phyloP scores from a whole-genome alignment of 345 rosid species.

The Melastoma malabathricum region DNA sequence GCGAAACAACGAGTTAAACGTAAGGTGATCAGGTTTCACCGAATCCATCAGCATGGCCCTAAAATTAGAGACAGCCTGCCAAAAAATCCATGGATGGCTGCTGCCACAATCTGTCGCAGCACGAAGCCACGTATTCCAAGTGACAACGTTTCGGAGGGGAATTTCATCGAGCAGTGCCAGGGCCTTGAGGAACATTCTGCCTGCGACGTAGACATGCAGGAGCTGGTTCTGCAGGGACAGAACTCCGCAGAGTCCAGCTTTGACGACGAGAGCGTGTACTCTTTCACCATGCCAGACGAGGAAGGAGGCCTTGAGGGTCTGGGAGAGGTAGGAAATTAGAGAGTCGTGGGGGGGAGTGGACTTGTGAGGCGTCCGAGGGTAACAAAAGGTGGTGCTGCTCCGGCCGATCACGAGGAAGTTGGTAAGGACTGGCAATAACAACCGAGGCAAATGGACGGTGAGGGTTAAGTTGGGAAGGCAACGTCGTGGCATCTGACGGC shows the following conservation, averaged over 20 bases:
- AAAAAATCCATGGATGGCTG: slow-evolving; percentile 1
- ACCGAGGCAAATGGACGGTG: slow-evolving; percentile 21
- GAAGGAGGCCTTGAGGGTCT: slow-evolving; percentile 26
- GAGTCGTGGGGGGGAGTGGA: slow-evolving; percentile 3
- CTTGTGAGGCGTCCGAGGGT: neutral
- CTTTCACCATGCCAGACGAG: slow-evolving; percentile 22
- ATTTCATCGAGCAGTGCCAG: slow-evolving; percentile 57
- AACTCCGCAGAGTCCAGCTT: slow-evolving; percentile 22
- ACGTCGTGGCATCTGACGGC: slow-evolving; percentile 9
- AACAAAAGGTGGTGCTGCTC: slow-evolving; percentile 1
- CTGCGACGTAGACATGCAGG: slow-evolving; percentile 31
- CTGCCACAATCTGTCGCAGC: slow-evolving; percentile 15
- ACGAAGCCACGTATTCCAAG: slow-evolving; percentile 54
- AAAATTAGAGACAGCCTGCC: slow-evolving; percentile 19
- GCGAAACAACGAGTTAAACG: slow-evolving; percentile 38
- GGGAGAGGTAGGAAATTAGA: slow-evolving; percentile 10
- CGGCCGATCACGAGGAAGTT: slow-evolving; percentile 1
- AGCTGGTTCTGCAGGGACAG: slow-evolving; percentile 38
- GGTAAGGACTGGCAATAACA: slow-evolving; percentile 4
- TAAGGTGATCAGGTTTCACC: slow-evolving; percentile 34
- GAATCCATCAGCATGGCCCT: slow-evolving; percentile 28
- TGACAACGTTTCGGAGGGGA: slow-evolving; percentile 36
- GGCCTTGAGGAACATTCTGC: slow-evolving; percentile 13
- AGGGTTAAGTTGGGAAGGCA: slow-evolving; percentile 9
- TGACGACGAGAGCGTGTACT: slow-evolving; percentile 24